A percentile compares a stretch with the other conserved stretches of the same genome.
These are phyloP conservation scores for Aspergillaceae sp. DNA, from an alignment of 2,329 filamentous ascomycete genomes.

Conservation along the genomic window DNA sequence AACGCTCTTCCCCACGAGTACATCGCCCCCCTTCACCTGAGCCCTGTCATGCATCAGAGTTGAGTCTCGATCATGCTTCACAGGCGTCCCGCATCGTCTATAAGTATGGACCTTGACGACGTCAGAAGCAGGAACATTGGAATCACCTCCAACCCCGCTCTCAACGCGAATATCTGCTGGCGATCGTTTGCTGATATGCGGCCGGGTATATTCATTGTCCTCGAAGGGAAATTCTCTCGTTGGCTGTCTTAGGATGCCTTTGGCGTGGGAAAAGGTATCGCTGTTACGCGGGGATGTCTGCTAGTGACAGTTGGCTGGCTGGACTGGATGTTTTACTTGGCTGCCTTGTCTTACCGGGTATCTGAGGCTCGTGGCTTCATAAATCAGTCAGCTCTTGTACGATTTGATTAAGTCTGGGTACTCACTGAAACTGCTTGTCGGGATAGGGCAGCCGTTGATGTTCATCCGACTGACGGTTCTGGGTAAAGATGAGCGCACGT, in stretches of 20 bases:
- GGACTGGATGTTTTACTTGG: background rate
- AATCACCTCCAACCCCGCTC: background rate
- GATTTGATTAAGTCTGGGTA: background rate
- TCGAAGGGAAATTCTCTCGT: slow-evolving; percentile 5
- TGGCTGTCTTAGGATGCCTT: slow-evolving; percentile 7
- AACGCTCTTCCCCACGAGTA: slow-evolving; percentile 1
- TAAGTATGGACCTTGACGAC: slow-evolving; percentile 5
- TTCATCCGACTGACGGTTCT: slow-evolving; percentile 2
- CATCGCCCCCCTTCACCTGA: slow-evolving; percentile 1
- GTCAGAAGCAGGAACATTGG: background rate
- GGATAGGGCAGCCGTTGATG: too few species aligned
- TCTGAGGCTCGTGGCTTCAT: too few species aligned
- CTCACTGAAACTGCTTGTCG: background rate
- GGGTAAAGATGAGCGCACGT: slow-evolving; percentile 4
- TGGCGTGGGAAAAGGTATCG: background rate
- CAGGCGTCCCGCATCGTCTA: background rate
- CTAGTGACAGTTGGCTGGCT: too few species aligned
- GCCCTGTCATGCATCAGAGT: slow-evolving; percentile 2
- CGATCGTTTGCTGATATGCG: background rate
- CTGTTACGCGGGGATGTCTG: background rate
- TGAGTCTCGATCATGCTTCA: background rate
- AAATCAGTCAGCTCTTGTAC: too few species aligned
- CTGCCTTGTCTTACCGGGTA: background rate
- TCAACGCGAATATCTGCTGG: slow-evolving; percentile 2
- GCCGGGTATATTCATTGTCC: background rate